Evolutionary conservation across 331 rosid genomes (phyloP).

Genomic region (Quercus phellos): DNA sequence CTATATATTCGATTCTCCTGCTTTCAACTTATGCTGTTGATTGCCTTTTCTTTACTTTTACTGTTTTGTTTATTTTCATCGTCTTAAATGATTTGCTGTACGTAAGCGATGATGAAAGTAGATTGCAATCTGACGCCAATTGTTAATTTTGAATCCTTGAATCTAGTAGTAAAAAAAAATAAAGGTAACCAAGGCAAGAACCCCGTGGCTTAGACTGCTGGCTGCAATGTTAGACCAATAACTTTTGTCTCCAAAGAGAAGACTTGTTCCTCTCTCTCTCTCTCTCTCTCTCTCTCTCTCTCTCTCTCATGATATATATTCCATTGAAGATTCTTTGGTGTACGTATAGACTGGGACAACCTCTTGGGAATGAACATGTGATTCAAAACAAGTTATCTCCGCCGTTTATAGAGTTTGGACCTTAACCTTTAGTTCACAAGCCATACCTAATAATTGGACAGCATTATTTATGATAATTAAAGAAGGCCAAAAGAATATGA

Average conservation of each 20-base stretch:
- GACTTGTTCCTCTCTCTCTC: not conserved
- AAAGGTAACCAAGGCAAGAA: not conserved
- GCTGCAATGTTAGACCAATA: not conserved
- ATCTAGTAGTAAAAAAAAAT: not conserved
- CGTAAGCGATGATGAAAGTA: slow-evolving; percentile 22
- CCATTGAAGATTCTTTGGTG: no score
- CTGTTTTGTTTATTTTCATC: not conserved
- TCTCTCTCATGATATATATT: no score
- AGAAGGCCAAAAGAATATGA: not conserved
- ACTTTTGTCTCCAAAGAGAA: not conserved
- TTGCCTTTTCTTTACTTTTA: not conserved
- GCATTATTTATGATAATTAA: not conserved
- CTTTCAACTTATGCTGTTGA: not conserved
- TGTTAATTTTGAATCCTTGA: not conserved
- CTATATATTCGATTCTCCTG: not conserved
- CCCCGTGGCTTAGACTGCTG: not conserved
- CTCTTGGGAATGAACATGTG: no score
- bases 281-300: not conserved
- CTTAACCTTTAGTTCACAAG: not conserved
- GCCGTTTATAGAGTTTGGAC: not conserved
- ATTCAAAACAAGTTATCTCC: no score
- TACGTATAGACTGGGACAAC: no score
- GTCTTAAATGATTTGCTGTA: not conserved
- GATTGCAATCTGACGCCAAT: slow-evolving; percentile 4
- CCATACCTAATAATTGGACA: not conserved